Evolutionary conservation across 306 rosid genomes (phyloP), one percentile per base, ranked within the genome.

Genomic region (Pterocarpus macrocarpus): DNA sequence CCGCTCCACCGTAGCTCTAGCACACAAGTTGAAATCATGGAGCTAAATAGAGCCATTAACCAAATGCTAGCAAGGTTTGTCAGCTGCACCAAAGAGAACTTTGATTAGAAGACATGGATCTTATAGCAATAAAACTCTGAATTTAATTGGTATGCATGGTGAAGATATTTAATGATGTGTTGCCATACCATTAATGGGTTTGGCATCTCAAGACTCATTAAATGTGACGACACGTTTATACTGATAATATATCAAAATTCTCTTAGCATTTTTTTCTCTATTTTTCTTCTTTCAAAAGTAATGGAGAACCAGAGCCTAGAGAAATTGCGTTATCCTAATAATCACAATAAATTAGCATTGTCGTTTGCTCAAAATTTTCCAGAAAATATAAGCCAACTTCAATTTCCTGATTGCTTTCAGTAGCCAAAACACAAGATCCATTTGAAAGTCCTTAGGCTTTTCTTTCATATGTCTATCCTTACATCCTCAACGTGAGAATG

Each of bases 1-100:
- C 88, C 90, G 44, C 98, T 95, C 98, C 98, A 95, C 75, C 94
- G 85, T 53, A 95, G 90, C 91, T 95, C 99, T 15, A 95, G 85
- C 44, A 92, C 84, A 7, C 92, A 86, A 3, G 98, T 95, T 8
- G 84, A 77, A 32, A 95, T 95, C 86, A 93, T 93, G 88, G 91
- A 88, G 74, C 89, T 56, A 79, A 93, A 92, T 50, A 95, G 90
- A 55, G 97, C 91, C 93, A 93, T 85, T 86, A 93, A 86, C 90
- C 93, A 95, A 64, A 90, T 71, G 81, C 97, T 90, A 50, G 96
- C 98, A 77, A 93, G 81, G 87, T 78, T 93, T 70, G 94, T 89
- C 69, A 93, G 79, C 99, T 93, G 91, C 86, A 89, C 49, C 66
- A 7, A 82, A 86, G 47, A 9, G 55, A 43, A 57, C 13, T 59